These are phyloP conservation scores for Artemisia argyi DNA, from an alignment of 129 eudicot genomes.

Conservation along the genomic window DNA sequence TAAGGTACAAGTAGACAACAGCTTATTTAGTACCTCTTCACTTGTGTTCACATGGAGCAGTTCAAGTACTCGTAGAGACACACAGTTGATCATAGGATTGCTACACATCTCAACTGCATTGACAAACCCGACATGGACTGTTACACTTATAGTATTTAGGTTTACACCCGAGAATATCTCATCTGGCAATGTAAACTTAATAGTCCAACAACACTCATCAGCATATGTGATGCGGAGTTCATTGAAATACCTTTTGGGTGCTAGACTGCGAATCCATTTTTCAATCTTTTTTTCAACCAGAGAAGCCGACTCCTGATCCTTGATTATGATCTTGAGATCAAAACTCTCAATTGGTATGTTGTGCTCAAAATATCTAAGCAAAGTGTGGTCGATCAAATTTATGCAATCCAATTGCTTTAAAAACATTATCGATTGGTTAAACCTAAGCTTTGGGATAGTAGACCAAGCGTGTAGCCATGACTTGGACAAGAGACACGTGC, in stretches of 20 bases:
- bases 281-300: too few relatives aligned
- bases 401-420: neutral
- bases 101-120: neutral
- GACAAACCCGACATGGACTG: neutral
- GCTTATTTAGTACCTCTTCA: neutral
- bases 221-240: too few relatives aligned
- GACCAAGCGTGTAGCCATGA: slow-evolving; percentile 16
- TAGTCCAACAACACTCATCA: too few relatives aligned
- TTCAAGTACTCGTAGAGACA: neutral
- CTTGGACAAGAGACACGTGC: slow-evolving; percentile 4
- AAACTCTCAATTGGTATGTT: slow-evolving; percentile 6
- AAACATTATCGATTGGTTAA: neutral
- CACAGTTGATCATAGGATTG: slow-evolving; percentile 3
- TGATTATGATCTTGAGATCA: too few relatives aligned
- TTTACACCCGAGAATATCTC: neutral
- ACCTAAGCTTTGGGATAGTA: slow-evolving; percentile 15
- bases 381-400: neutral
- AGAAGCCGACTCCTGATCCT: too few relatives aligned
- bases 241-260: too few relatives aligned
- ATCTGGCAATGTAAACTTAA: neutral
- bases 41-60: neutral
- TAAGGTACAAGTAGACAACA: slow-evolving; percentile 15
- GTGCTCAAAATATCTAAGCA: neutral
- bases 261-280: too few relatives aligned
- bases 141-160: neutral